These are phyloP conservation scores for Pythium dissotocum DNA, from an alignment of 352 stramenopile genomes.

Conservation along the genomic window DNA sequence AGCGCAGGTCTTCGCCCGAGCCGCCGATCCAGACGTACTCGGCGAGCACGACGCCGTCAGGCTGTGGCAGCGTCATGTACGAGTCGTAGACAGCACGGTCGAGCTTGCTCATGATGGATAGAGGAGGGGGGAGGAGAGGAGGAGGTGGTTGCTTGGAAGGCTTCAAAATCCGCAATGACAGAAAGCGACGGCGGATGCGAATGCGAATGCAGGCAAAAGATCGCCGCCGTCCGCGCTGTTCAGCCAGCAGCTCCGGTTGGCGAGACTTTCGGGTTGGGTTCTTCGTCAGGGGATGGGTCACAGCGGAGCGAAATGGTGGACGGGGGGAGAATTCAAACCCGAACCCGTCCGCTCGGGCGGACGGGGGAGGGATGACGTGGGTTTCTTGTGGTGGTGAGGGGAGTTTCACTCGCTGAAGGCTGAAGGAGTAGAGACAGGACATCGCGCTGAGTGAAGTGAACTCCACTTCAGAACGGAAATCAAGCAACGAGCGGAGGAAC, in stretches of 20 bases:
- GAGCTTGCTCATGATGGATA: constrained; percentile 74
- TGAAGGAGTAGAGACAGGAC: not conserved
- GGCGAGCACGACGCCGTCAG: constrained; percentile 61
- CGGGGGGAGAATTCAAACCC: not conserved
- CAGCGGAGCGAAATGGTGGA: not conserved
- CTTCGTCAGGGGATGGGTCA: not conserved
- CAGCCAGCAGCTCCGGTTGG: not conserved
- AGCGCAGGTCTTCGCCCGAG: constrained; percentile 89
- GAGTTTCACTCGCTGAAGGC: not conserved
- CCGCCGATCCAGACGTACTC: constrained; percentile 97
- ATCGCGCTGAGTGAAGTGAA: not conserved
- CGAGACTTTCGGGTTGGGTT: not conserved
- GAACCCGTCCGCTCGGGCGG: constrained; percentile 22
- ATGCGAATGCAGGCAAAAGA: constrained; percentile 5
- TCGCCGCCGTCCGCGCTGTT: not conserved
- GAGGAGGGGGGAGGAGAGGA: constrained; percentile 5
- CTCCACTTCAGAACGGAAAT: not conserved
- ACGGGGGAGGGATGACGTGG: constrained; percentile 6
- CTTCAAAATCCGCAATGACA: constrained; percentile 36
- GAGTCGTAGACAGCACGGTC: constrained; percentile 78
- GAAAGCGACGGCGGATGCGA: not conserved
- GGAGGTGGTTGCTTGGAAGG: constrained; percentile 12
- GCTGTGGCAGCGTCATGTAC: constrained; percentile 67
- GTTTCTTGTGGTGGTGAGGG: not conserved
- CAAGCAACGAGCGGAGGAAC: not conserved